Conservation (phyloP, 1,284 basidiomycete species). For the Sporisorium exsertum region DNA sequence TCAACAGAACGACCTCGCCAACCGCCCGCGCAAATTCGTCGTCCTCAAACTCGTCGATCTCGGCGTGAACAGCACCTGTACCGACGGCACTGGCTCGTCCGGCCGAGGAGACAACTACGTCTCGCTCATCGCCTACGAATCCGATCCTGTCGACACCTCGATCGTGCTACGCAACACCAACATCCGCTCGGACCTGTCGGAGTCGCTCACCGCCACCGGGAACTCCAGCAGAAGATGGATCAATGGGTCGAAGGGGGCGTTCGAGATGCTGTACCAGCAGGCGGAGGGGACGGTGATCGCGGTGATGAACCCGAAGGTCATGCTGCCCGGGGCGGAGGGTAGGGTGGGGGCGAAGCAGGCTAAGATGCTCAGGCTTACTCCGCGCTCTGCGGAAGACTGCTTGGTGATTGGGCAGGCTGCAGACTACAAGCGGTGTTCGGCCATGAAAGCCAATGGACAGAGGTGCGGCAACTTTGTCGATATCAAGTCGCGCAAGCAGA, state of each 20-base stretch:
- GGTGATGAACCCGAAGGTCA: conserved; percentile 85
- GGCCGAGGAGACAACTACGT: conserved; percentile 83
- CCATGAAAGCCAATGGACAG: conserved; percentile 79
- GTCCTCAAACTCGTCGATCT: conserved; percentile 88
- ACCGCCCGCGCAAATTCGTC: conserved; percentile 81
- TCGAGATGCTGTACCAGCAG: conserved; percentile 84
- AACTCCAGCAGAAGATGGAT: conserved; percentile 75
- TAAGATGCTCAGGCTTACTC: conserved; percentile 88
- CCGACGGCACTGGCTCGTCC: conserved; percentile 65
- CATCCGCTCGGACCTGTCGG: conserved; percentile 31
- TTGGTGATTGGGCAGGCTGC: conserved; percentile 85
- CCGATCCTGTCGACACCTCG: conserved; percentile 74
- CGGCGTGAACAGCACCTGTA: conserved; percentile 74
- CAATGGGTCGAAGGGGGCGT: conserved; percentile 91
- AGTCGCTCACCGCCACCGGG: conserved; percentile 6
- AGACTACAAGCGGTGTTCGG: conserved; percentile 86
- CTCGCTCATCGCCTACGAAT: conserved; percentile 86
- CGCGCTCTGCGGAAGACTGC: conserved; percentile 81
- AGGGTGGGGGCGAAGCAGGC: conserved; percentile 51
- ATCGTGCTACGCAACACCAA: conserved; percentile 9
- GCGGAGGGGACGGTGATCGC: conserved; percentile 89
- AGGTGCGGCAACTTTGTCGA: conserved; percentile 77
- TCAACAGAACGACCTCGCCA: conserved; percentile 13
- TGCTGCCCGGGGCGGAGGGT: conserved; percentile 77
- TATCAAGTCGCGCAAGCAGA: conserved; percentile 33